These are phyloP conservation scores for Tetrapisispora pingtungensis DNA, from an alignment of 805 yeast species.

Conservation along the genomic window DNA sequence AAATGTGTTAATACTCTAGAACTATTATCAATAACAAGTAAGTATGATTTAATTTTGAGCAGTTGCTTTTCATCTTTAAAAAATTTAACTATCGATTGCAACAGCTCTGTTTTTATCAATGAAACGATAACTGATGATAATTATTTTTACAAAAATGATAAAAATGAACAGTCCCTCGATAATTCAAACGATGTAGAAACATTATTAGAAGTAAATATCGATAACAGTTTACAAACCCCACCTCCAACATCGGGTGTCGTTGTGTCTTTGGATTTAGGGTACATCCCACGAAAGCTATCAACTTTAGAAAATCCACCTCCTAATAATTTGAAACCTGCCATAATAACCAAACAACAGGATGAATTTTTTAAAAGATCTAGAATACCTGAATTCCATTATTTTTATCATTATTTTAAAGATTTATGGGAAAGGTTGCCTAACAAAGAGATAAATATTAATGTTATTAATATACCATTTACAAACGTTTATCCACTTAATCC, in stretches of 20 bases:
- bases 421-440: slow-evolving; percentile 27
- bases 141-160: slow-evolving; percentile 16
- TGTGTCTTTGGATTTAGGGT: slow-evolving; percentile 16
- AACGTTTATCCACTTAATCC: slow-evolving; percentile 27
- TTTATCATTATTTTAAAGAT: slow-evolving; percentile 21
- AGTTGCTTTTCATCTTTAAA: slow-evolving; percentile 35
- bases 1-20: slow-evolving; percentile 31
- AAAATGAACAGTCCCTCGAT: slow-evolving; percentile 4
- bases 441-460: slow-evolving; percentile 19
- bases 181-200: slow-evolving; percentile 18
- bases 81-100: slow-evolving; percentile 38
- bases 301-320: slow-evolving; percentile 5
- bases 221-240: slow-evolving; percentile 16
- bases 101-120: slow-evolving; percentile 35
- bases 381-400: slow-evolving; percentile 25
- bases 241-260: slow-evolving; percentile 29
- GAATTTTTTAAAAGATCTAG: slow-evolving; percentile 15
- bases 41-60: slow-evolving; percentile 39
- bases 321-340: slow-evolving; percentile 13
- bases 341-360: slow-evolving; percentile 18
- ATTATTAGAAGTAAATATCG: slow-evolving; percentile 14
- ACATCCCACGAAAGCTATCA: slow-evolving; percentile 14
- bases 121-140: slow-evolving; percentile 15
- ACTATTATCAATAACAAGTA: slow-evolving; percentile 33
- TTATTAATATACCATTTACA: slow-evolving; percentile 28